Conservation (phyloP, 805 yeast species). For the Barnettozyma sucrosica region DNA sequence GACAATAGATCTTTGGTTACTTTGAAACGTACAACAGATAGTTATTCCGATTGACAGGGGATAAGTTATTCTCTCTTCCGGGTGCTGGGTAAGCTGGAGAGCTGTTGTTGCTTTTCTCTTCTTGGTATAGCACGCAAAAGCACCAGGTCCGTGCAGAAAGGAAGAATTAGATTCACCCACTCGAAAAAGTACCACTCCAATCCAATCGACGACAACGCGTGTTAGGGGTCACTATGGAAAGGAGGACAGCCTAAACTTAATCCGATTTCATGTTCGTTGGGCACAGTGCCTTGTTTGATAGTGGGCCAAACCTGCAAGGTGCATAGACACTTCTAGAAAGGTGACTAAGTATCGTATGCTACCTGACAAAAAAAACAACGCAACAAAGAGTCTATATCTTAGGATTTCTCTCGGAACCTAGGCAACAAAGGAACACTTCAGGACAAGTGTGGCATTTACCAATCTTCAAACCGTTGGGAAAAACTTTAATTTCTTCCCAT, state of each 20-base stretch:
- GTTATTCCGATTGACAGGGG: not conserved
- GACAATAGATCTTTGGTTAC: not conserved
- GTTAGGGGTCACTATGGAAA: not conserved
- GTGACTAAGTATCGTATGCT: not conserved
- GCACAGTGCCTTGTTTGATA: too few species aligned
- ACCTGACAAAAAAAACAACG: too few species aligned
- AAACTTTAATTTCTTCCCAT: not conserved
- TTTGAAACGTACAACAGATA: not conserved
- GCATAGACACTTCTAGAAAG: not conserved
- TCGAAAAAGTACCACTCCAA: too few species aligned
- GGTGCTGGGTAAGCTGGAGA: too few species aligned
- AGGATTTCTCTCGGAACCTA: too few species aligned
- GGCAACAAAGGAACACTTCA: not conserved
- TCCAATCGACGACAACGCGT: not conserved
- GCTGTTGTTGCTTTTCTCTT: too few species aligned
- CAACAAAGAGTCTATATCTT: too few species aligned
- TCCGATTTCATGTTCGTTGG: too few species aligned
- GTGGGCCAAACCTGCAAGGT: not conserved
- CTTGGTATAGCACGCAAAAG: too few species aligned
- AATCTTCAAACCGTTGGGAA: not conserved
- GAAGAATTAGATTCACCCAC: too few species aligned
- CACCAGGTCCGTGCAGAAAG: too few species aligned
- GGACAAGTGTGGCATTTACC: not conserved
- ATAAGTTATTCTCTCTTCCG: too few species aligned
- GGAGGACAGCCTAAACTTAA: not conserved